A percentile compares a stretch with the other conserved stretches of the same genome.
Evolutionary conservation across 345 rosid genomes (phyloP).

Genomic region (Arabidopsis thaliana): DNA sequence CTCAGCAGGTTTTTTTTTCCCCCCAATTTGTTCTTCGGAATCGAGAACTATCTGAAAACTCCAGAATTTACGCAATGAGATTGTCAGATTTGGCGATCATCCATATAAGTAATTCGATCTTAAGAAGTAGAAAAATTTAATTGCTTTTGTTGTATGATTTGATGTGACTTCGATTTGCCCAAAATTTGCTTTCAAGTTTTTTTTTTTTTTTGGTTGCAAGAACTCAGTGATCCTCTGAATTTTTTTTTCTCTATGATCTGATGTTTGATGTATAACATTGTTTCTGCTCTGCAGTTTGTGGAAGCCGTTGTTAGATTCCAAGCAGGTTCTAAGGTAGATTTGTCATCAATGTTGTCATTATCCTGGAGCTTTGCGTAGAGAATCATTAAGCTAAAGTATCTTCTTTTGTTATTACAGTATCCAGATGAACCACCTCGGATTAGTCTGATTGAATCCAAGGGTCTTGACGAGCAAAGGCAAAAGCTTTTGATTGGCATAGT

Average conservation of each 20-base stretch:
- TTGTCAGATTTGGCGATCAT: not conserved
- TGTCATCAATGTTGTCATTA: slow-evolving; percentile 15
- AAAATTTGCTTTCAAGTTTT: too few relatives aligned
- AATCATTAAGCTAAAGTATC: not conserved
- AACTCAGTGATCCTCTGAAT: not conserved
- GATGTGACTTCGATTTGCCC: too few relatives aligned
- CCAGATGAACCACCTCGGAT: slow-evolving; percentile 74
- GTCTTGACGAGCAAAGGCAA: slow-evolving; percentile 79
- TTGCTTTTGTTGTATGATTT: too few relatives aligned
- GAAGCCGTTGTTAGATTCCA: slow-evolving; percentile 74
- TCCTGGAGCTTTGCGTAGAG: not conserved
- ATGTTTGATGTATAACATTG: not conserved
- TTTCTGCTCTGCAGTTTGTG: slow-evolving; percentile 69
- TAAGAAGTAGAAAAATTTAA: too few relatives aligned
- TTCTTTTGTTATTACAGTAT: slow-evolving; percentile 56
- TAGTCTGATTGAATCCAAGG: slow-evolving; percentile 75
- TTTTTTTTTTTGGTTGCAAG: too few relatives aligned
- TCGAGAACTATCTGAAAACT: not conserved
- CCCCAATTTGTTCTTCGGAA: not conserved
- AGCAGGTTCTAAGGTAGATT: slow-evolving; percentile 62
- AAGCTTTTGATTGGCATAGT: slow-evolving; percentile 58
- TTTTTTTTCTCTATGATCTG: too few relatives aligned
- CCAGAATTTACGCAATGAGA: not conserved
- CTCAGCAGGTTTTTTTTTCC: slow-evolving; percentile 68
- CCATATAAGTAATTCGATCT: not conserved